Conservation (phyloP, 805 yeast species). For the Danielozyma ontarioensis region DNA sequence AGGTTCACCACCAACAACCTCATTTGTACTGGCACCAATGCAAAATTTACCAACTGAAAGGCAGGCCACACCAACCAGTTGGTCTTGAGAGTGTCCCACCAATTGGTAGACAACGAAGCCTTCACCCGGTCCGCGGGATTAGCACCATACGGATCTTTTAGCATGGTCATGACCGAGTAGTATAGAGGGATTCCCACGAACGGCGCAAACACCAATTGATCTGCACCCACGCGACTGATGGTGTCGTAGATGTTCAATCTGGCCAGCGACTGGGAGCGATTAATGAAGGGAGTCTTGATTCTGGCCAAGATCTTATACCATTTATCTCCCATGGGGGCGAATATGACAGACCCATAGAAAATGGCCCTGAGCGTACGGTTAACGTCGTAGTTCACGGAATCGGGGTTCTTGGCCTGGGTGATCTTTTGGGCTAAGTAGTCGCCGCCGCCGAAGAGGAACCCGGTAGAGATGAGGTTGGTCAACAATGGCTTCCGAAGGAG, state of each 20-base stretch:
- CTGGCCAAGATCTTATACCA: slow-evolving; percentile 58
- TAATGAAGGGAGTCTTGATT: slow-evolving; percentile 33
- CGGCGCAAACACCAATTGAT: slow-evolving; percentile 78
- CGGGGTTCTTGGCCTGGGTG: slow-evolving; percentile 25
- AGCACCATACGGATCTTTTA: too few species aligned
- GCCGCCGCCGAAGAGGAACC: slow-evolving; percentile 66
- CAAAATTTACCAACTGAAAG: slow-evolving; percentile 75
- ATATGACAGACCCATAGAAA: slow-evolving; percentile 65
- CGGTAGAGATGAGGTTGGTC: slow-evolving; percentile 46
- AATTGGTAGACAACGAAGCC: slow-evolving; percentile 43
- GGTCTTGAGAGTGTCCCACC: slow-evolving; percentile 61
- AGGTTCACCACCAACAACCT: slow-evolving; percentile 66
- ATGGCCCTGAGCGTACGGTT: slow-evolving; percentile 58
- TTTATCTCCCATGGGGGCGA: slow-evolving; percentile 68
- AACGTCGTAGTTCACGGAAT: slow-evolving; percentile 37
- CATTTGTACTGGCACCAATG: slow-evolving; percentile 65
- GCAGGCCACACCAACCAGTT: slow-evolving; percentile 92
- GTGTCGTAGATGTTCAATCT: slow-evolving; percentile 12
- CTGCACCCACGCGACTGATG: slow-evolving; percentile 51
- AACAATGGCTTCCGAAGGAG: slow-evolving; percentile 32
- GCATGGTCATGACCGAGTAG: slow-evolving; percentile 56
- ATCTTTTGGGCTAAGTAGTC: slow-evolving; percentile 66
- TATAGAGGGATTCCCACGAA: slow-evolving; percentile 65
- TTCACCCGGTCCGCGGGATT: slow-evolving; percentile 35
- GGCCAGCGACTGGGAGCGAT: slow-evolving; percentile 1